phyloP scores from a whole-genome alignment of 768 basidiomycete genomes.

The Psilocybe cyanescens region DNA sequence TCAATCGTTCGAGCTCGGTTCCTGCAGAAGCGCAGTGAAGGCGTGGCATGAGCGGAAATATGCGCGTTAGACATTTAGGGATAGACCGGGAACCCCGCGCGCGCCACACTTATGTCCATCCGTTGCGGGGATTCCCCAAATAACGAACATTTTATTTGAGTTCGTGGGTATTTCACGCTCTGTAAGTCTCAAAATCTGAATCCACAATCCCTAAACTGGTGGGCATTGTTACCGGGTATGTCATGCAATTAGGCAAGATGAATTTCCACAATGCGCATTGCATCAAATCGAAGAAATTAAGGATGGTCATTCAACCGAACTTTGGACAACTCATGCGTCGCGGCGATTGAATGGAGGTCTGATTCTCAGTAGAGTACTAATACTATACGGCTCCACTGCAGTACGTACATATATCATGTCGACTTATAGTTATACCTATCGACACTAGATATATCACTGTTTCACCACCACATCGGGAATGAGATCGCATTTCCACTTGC shows the following conservation, averaged over 20 bases:
- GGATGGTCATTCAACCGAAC: background rate
- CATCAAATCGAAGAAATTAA: constrained; percentile 2
- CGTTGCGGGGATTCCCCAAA: too few relatives aligned
- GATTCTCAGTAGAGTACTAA: too few relatives aligned
- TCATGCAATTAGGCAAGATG: background rate
- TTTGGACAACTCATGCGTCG: too few relatives aligned
- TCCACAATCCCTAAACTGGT: too few relatives aligned
- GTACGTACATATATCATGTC: constrained; percentile 14
- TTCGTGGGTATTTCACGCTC: too few relatives aligned
- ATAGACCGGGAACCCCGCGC: too few relatives aligned
- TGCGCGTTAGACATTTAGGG: too few relatives aligned
- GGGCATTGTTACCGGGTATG: too few relatives aligned
- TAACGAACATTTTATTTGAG: too few relatives aligned
- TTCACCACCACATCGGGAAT: constrained; percentile 58
- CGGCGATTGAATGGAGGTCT: too few relatives aligned
- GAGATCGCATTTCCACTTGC: constrained; percentile 49
- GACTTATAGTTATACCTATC: constrained; percentile 41
- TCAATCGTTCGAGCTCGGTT: background rate
- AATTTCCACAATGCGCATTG: background rate
- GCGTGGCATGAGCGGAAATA: background rate
- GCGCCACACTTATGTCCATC: too few relatives aligned
- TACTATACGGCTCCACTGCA: background rate
- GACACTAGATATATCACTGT: constrained; percentile 38
- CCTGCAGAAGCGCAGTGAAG: background rate
- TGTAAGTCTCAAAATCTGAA: too few relatives aligned